A percentile compares a stretch with the other conserved stretches of the same genome.
Evolutionary conservation across 1,284 basidiomycete species (phyloP).

Genomic region (Cryptococcus amylolentus): DNA sequence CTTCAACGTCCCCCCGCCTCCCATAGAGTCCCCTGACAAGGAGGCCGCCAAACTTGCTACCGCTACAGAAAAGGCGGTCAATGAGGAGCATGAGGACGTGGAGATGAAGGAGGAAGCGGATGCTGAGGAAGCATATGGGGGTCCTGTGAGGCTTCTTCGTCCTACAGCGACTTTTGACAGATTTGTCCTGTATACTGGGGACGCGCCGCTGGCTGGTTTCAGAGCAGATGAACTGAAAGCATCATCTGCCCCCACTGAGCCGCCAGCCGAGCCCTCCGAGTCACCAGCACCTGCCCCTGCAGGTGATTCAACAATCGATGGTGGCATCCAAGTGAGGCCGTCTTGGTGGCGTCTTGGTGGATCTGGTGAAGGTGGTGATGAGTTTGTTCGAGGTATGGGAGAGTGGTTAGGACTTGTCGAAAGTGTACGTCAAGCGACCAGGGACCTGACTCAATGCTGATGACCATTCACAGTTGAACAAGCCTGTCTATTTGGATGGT

Average conservation of each 20-base stretch:
- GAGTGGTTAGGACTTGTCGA: conserved; percentile 43
- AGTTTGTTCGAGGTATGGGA: conserved; percentile 43
- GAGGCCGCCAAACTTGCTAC: not conserved
- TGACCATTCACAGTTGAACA: conserved; percentile 16
- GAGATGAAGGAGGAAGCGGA: not conserved
- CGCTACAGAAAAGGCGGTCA: not conserved
- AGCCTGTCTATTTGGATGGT: conserved; percentile 28
- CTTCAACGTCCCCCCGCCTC: conserved; percentile 12
- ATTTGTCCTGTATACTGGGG: conserved; percentile 43
- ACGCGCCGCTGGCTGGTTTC: conserved; percentile 30
- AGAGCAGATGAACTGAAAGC: not conserved
- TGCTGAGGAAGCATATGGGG: conserved; percentile 1
- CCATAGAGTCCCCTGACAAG: not conserved
- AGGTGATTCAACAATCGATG: not conserved
- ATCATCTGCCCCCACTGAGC: not conserved
- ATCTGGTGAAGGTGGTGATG: conserved; percentile 45
- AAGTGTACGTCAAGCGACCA: conserved; percentile 25
- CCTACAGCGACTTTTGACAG: conserved; percentile 27
- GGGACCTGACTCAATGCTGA: not conserved
- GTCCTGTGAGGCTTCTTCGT: conserved; percentile 23
- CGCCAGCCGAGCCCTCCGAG: not conserved
- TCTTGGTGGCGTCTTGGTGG: conserved; percentile 44
- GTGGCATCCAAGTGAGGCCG: conserved; percentile 14
- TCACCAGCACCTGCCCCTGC: not conserved
- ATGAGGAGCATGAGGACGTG: not conserved